These are phyloP conservation scores for Trichosporon coremiiforme DNA, from an alignment of 1,284 basidiomycete species.

Conservation along the genomic window DNA sequence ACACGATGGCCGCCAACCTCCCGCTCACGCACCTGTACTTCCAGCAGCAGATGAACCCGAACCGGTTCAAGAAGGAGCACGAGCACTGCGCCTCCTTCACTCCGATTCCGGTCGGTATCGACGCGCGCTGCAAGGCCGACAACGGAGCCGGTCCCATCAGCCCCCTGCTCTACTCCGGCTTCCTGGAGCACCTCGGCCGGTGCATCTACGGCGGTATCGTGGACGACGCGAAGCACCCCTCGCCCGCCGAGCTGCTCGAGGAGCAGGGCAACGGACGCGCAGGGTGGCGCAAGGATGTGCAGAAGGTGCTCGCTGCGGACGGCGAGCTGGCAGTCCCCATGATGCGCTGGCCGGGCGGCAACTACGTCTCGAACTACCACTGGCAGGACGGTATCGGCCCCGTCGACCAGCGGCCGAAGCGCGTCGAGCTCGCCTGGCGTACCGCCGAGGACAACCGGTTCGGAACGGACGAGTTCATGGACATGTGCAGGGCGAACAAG, in stretches of 20 bases:
- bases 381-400: constrained; percentile 69
- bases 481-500: constrained; percentile 39
- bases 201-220: constrained; percentile 66
- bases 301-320: constrained; percentile 60
- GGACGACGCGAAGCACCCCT: constrained; percentile 56
- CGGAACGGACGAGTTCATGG: constrained; percentile 62
- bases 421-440: constrained; percentile 65
- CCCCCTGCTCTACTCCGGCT: constrained; percentile 61
- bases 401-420: constrained; percentile 60
- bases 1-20: constrained; percentile 22
- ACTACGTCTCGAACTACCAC: constrained; percentile 62
- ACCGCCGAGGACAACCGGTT: constrained; percentile 66
- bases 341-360: constrained; percentile 63
- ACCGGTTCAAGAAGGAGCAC: constrained; percentile 15
- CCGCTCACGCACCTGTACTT: constrained; percentile 21
- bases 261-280: constrained; percentile 45
- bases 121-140: constrained; percentile 16
- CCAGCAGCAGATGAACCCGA: constrained; percentile 16
- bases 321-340: constrained; percentile 61
- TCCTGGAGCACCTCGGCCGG: constrained; percentile 64
- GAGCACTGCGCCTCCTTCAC: constrained; percentile 20
- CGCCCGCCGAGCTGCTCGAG: constrained; percentile 45
- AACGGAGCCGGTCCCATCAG: constrained; percentile 25
- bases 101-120: constrained; percentile 11
- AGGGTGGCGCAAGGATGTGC: constrained; percentile 65